Conservation (phyloP, 2,329 filamentous ascomycete genomes). For the Phaeosphaeriaceae sp. region DNA sequence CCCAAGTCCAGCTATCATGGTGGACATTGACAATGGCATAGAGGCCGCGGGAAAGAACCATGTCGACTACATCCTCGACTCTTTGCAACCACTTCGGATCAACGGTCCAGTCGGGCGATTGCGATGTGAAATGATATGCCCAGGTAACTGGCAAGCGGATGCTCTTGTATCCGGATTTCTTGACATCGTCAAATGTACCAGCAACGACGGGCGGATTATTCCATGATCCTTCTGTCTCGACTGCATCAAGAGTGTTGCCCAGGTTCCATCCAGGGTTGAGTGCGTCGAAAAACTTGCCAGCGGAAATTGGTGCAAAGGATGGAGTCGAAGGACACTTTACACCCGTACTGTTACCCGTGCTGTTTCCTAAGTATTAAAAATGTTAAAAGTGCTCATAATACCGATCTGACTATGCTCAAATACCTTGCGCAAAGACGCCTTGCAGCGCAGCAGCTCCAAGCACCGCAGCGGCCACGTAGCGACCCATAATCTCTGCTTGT, state of each 20-base stretch:
- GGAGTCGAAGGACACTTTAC: slow-evolving; percentile 47
- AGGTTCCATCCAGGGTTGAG: slow-evolving; percentile 67
- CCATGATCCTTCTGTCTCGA: slow-evolving; percentile 65
- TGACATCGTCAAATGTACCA: slow-evolving; percentile 60
- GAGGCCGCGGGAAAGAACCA: slow-evolving; percentile 59
- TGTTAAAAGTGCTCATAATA: not conserved
- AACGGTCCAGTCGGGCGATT: slow-evolving; percentile 62
- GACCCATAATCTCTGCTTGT: slow-evolving; percentile 6
- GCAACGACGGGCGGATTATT: slow-evolving; percentile 61
- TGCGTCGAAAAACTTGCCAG: slow-evolving; percentile 55
- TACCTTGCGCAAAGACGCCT: slow-evolving; percentile 21
- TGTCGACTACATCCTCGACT: slow-evolving; percentile 65
- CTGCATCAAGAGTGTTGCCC: slow-evolving; percentile 66
- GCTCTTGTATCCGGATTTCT: slow-evolving; percentile 63
- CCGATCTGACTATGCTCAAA: not conserved
- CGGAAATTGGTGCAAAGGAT: slow-evolving; percentile 56
- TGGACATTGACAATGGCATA: slow-evolving; percentile 66
- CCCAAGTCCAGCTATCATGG: slow-evolving; percentile 67
- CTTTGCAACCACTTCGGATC: slow-evolving; percentile 63
- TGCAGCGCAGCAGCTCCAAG: slow-evolving; percentile 23
- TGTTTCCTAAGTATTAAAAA: not conserved
- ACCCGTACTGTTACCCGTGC: slow-evolving; percentile 20
- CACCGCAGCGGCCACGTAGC: slow-evolving; percentile 8
- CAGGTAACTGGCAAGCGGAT: slow-evolving; percentile 67
- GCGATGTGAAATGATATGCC: slow-evolving; percentile 61